phyloP scores from a whole-genome alignment of 352 stramenopile species.

The Phytophthora pisi region DNA sequence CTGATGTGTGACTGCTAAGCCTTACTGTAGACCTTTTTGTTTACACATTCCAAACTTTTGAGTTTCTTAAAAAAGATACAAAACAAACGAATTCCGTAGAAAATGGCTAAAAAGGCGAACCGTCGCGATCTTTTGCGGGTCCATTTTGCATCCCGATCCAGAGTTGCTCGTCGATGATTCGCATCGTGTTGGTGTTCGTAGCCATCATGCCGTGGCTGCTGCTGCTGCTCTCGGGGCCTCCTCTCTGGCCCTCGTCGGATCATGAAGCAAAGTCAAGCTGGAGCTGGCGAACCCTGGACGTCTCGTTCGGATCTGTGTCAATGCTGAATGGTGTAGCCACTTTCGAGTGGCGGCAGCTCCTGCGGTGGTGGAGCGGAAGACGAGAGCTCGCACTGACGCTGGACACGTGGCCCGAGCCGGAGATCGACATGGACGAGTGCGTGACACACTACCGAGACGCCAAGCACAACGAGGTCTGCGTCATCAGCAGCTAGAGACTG shows the following conservation, averaged over 20 bases:
- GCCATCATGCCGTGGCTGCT: constrained; percentile 26
- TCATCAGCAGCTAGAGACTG: constrained; percentile 49
- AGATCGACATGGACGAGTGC: constrained; percentile 51
- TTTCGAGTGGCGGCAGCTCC: constrained; percentile 31
- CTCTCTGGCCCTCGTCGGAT: background rate
- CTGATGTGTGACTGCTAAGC: too few relatives aligned
- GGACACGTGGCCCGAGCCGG: constrained; percentile 32
- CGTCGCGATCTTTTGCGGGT: constrained; percentile 26
- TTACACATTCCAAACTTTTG: too few relatives aligned
- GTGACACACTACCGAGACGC: constrained; percentile 40
- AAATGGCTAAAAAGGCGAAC: constrained; percentile 1
- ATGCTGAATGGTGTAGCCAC: constrained; percentile 6
- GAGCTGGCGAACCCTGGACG: background rate
- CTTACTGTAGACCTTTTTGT: too few relatives aligned
- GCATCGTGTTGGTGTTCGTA: constrained; percentile 21
- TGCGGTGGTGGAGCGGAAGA: constrained; percentile 22
- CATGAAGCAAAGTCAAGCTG: background rate
- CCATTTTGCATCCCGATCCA: constrained; percentile 7
- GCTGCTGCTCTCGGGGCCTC: constrained; percentile 13
- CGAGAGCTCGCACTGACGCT: constrained; percentile 16
- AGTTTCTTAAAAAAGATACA: too few relatives aligned
- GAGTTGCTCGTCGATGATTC: constrained; percentile 20
- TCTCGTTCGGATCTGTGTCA: background rate
- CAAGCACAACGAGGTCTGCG: constrained; percentile 52
- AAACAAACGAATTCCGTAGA: background rate